A percentile compares a stretch with the other conserved stretches of the same genome.
Conservation (phyloP, 306 rosid genomes). For the Biancaea sappan region DNA sequence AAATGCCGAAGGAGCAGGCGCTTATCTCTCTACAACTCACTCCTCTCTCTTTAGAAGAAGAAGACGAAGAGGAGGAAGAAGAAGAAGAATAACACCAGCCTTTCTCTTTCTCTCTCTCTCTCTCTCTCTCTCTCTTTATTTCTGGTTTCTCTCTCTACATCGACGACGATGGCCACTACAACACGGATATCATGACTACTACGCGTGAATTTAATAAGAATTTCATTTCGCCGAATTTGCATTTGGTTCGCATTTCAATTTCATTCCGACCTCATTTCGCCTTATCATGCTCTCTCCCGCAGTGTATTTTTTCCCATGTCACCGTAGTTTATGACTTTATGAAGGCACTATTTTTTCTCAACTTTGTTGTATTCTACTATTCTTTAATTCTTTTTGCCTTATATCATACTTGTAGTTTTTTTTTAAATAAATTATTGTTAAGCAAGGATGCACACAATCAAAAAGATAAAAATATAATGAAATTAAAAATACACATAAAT, state of each 20-base stretch:
- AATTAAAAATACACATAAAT: no score
- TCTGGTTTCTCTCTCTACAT: slow-evolving; percentile 40
- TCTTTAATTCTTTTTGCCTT: no score
- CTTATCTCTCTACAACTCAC: slow-evolving; percentile 46
- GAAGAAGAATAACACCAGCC: slow-evolving; percentile 1
- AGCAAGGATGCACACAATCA: no score
- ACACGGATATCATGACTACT: slow-evolving; percentile 80
- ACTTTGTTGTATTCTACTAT: no score
- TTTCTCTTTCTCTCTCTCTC: slow-evolving; percentile 27
- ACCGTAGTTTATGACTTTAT: not conserved
- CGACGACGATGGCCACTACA: slow-evolving; percentile 54
- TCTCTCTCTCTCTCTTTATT: slow-evolving; percentile 23
- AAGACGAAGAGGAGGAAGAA: not conserved
- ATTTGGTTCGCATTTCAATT: slow-evolving; percentile 78
- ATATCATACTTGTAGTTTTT: no score
- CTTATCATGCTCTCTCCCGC: not conserved
- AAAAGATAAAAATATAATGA: no score
- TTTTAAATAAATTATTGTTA: no score
- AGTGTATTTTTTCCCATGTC: not conserved
- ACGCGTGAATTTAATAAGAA: slow-evolving; percentile 86
- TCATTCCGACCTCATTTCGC: slow-evolving; percentile 92
- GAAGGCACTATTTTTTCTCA: not conserved
- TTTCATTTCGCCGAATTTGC: slow-evolving; percentile 55
- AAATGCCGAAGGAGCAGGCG: slow-evolving; percentile 70
- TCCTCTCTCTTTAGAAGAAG: slow-evolving; percentile 29